Base-by-base conservation (phyloP, 2,329 filamentous ascomycete species). In the Diaporthe citrichinensis region DNA sequence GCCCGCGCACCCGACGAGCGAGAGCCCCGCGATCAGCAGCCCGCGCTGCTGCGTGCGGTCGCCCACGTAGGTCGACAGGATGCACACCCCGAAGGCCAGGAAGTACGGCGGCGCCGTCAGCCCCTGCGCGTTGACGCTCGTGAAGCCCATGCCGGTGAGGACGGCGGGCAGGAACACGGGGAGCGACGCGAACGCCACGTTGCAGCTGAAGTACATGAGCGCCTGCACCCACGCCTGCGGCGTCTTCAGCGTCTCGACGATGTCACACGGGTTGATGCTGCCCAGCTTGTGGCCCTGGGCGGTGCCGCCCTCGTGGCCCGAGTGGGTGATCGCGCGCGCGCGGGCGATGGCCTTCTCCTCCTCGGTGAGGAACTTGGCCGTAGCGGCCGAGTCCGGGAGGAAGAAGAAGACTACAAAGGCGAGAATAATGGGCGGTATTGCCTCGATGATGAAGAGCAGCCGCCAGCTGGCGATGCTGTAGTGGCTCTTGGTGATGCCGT, bases 31-130 rank as follows among this genome's bases (percentile, higher is more conserved):
- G 77, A 94, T 89, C 78, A 90, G 88, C 59, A 90, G 80, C 2
- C 92, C 92, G 57, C 93, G 91, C 81, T 94, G 92, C 77, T 90
- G 89, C 1, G 88, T 87, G 20, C 87, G 87, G 84, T 95, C 93
- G n/a, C 92, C 92, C 49, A 94, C 81, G 81, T 87, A 93, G 7
- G 92, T 91, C 1, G 90, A 90, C 14, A 80, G 79, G 76, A 95
- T 88, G 59, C 91, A 93, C 31, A 91, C 83, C 17, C 93, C 78
- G 80, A 93, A 94, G 1, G 92, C 88, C 23, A 93, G 82, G 78
- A 95, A 90, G 82, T 93, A 94, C 0, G 93, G 92, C 1, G 93
- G 93, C 0, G 93, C 92, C 0, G 92, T 92, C 17, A 95, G 87
- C 1, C 93, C 94, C 83, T 95, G 93, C 0, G 94, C 92, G 75